Evolutionary conservation across 129 eudicot genomes (phyloP).

Genomic region (Chrysanthemum makinoi): DNA sequence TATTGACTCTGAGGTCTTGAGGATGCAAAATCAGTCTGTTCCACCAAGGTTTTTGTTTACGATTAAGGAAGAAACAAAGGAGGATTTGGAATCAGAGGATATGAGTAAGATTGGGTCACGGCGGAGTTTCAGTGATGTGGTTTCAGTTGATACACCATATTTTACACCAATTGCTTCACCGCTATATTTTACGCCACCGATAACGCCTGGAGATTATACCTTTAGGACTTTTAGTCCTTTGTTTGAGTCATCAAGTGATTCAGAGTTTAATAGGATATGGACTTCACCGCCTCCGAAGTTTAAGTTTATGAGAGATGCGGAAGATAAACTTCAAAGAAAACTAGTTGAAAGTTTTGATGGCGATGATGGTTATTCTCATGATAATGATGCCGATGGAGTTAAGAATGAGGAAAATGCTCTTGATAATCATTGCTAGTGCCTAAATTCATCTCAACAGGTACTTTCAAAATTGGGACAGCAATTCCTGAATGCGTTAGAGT

Average conservation of each 20-base stretch:
- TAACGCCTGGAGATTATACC: conserved; percentile 46
- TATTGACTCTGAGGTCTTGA: conserved; percentile 40
- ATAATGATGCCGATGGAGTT: conserved; percentile 14
- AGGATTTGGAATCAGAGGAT: conserved; percentile 77
- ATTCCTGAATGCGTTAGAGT: conserved; percentile 15
- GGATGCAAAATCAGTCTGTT: conserved; percentile 40
- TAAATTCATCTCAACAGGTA: conserved; percentile 18
- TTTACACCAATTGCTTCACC: conserved; percentile 70
- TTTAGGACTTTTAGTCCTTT: conserved; percentile 49
- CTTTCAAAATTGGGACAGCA: conserved; percentile 5
- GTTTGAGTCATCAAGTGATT: conserved; percentile 53
- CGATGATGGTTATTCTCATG: conserved; percentile 31
- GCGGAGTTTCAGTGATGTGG: conserved; percentile 53
- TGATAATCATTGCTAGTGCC: conserved; percentile 6
- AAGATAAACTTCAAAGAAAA: conserved; percentile 62
- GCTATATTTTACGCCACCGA: conserved; percentile 62
- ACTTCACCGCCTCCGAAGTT: conserved; percentile 76
- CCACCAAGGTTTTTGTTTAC: conserved; percentile 85
- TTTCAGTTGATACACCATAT: conserved; percentile 55
- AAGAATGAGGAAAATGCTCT: conserved; percentile 30
- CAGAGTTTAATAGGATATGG: conserved; percentile 58
- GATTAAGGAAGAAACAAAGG: conserved; percentile 77
- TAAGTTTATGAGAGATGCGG: conserved; percentile 88
- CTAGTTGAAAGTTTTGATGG: conserved; percentile 29
- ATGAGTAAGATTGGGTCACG: conserved; percentile 39